Conservation (phyloP, 176 grass and related monocot species). For the Triticum timopheevii region DNA sequence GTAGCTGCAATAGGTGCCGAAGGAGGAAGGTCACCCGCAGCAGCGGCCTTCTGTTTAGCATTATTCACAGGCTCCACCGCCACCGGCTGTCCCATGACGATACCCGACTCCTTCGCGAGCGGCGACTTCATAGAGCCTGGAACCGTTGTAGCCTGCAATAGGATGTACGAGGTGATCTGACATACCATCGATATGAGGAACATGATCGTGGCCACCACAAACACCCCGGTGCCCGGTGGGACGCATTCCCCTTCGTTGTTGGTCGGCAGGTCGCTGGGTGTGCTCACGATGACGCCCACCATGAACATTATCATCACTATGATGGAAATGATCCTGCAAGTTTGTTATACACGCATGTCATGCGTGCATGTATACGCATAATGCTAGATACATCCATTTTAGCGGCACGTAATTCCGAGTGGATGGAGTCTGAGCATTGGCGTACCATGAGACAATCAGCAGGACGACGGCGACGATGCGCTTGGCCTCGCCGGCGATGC, state of each 20-base stretch:
- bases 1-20: too few relatives aligned
- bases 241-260: background rate
- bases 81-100: background rate
- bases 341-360: background rate
- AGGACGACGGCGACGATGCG: constrained; percentile 1
- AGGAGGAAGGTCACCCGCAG: background rate
- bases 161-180: constrained; percentile 14
- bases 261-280: accelerated
- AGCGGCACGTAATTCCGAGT: too few relatives aligned
- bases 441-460: constrained; percentile 6
- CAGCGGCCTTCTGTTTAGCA: background rate
- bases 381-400: too few relatives aligned
- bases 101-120: background rate
- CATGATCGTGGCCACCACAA: background rate
- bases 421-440: too few relatives aligned
- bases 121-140: background rate
- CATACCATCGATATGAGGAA: background rate
- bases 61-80: background rate
- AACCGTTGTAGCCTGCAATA: background rate
- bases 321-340: background rate
- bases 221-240: background rate
- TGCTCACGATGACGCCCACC: background rate
- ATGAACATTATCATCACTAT: constrained; percentile 2
- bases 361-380: background rate
- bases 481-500: background rate